Evolutionary conservation across 2,329 filamentous ascomycete genomes (phyloP).

Genomic region (Chaetomium sp.): DNA sequence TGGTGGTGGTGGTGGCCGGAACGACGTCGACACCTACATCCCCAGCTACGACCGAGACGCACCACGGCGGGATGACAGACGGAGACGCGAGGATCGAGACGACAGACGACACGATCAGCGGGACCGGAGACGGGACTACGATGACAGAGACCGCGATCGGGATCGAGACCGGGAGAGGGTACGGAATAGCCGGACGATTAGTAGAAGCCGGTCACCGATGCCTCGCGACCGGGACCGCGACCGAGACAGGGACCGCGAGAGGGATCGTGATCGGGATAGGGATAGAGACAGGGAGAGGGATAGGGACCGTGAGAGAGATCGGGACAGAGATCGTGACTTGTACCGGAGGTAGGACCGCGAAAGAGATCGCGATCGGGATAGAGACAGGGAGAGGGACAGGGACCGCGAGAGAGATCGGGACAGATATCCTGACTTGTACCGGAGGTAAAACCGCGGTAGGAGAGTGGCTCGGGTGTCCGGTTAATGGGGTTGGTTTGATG

Average conservation of each 20-base stretch:
- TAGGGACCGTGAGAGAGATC: not conserved
- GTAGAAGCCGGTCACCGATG: conserved; percentile 39
- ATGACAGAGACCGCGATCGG: conserved; percentile 21
- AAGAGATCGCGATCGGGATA: no score
- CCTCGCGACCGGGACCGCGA: conserved; percentile 34
- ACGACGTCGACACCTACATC: conserved; percentile 44
- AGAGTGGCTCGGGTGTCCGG: no score
- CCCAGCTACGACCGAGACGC: conserved; percentile 38
- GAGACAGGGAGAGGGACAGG: conserved; percentile 26
- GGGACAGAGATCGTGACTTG: not conserved
- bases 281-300: conserved; percentile 30
- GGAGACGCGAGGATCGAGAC: conserved; percentile 36
- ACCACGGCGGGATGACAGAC: conserved; percentile 34
- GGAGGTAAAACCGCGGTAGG: not conserved
- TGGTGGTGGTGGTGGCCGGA: conserved; percentile 16
- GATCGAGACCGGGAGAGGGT: conserved; percentile 16
- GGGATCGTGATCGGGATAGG: conserved; percentile 42
- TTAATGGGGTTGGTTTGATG: no score
- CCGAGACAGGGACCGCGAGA: conserved; percentile 39
- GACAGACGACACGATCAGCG: conserved; percentile 31
- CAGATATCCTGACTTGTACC: not conserved
- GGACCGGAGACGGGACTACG: conserved; percentile 29
- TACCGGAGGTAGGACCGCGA: not conserved
- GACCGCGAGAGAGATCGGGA: not conserved
- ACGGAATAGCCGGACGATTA: conserved; percentile 37